These are phyloP conservation scores for Trichoderma sp. DNA, from an alignment of 2,329 filamentous ascomycete genomes.

Conservation along the genomic window DNA sequence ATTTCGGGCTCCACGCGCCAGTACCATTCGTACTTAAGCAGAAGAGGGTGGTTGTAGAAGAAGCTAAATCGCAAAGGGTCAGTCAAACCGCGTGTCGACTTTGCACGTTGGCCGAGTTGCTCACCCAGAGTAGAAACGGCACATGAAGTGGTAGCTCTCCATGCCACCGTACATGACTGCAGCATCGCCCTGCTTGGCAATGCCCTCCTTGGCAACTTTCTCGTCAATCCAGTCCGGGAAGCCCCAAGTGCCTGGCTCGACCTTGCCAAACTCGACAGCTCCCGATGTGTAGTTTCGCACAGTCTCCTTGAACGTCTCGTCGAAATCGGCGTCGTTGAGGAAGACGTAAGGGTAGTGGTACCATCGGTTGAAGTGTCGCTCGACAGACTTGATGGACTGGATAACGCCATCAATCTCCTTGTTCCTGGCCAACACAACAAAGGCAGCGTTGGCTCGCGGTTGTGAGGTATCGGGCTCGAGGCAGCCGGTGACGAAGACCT, in stretches of 20 bases:
- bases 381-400: slow-evolving; percentile 95
- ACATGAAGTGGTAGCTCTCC: slow-evolving; percentile 99
- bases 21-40: slow-evolving; percentile 99
- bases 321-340: slow-evolving; percentile 96
- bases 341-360: slow-evolving; percentile 99
- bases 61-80: slow-evolving; percentile 53
- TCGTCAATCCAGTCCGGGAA: slow-evolving; percentile 95
- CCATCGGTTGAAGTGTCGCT: slow-evolving; percentile 98
- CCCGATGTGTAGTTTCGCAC: slow-evolving; percentile 88
- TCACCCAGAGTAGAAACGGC: slow-evolving; percentile 96
- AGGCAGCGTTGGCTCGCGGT: slow-evolving; percentile 88
- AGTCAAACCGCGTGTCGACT: neutral
- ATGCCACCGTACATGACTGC: slow-evolving; percentile 99
- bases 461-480: slow-evolving; percentile 75
- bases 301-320: slow-evolving; percentile 86
- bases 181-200: slow-evolving; percentile 92
- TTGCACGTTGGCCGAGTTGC: slow-evolving; percentile 34
- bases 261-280: slow-evolving; percentile 89
- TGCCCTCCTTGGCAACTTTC: slow-evolving; percentile 92
- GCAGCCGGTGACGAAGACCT: slow-evolving; percentile 92
- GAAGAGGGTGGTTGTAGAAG: slow-evolving; percentile 95
- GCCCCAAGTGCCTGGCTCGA: slow-evolving; percentile 89
- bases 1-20: slow-evolving; percentile 99
- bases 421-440: slow-evolving; percentile 93
- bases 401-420: slow-evolving; percentile 96